Evolutionary conservation across 1,284 basidiomycete species (phyloP).

Genomic region (Schizophyllum amplum): DNA sequence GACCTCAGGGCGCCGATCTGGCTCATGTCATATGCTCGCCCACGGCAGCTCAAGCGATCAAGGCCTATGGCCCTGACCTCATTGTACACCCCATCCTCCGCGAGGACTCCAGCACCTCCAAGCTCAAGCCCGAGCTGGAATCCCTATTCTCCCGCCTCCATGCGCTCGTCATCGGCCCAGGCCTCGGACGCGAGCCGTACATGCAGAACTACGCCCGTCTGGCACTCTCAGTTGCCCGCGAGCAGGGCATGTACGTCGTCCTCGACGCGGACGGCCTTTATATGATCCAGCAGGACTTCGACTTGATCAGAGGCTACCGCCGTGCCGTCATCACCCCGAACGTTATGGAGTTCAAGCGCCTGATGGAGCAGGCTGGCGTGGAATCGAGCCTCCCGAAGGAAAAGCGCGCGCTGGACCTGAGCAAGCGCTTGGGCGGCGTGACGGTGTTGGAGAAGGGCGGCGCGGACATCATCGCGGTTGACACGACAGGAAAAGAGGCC

Average conservation of each 20-base stretch:
- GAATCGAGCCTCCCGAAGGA: conserved; percentile 38
- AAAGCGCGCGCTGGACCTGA: conserved; percentile 54
- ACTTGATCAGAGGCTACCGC: conserved; percentile 72
- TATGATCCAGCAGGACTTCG: conserved; percentile 69
- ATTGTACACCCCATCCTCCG: conserved; percentile 91
- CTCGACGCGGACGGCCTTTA: conserved; percentile 90
- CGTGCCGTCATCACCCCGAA: conserved; percentile 89
- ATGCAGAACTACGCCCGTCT: conserved; percentile 76
- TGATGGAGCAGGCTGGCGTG: conserved; percentile 69
- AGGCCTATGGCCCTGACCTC: conserved; percentile 91
- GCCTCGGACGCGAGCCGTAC: conserved; percentile 81
- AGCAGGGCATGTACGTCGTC: conserved; percentile 77
- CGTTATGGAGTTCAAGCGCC: conserved; percentile 85
- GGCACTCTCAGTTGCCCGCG: conserved; percentile 44
- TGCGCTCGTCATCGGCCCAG: conserved; percentile 89
- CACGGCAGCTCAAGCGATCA: conserved; percentile 83
- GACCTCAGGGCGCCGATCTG: conserved; percentile 76
- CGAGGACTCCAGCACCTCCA: conserved; percentile 47
- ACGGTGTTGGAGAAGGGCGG: conserved; percentile 90
- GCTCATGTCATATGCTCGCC: conserved; percentile 97
- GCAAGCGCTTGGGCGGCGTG: conserved; percentile 73
- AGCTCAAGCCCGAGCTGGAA: conserved; percentile 53
- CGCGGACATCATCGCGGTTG: conserved; percentile 60
- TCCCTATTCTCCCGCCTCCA: conserved; percentile 81
- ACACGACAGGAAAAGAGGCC: conserved; percentile 47